Conservation (phyloP, 805 yeast genomes). For the Pichia gijzeniarum region DNA sequence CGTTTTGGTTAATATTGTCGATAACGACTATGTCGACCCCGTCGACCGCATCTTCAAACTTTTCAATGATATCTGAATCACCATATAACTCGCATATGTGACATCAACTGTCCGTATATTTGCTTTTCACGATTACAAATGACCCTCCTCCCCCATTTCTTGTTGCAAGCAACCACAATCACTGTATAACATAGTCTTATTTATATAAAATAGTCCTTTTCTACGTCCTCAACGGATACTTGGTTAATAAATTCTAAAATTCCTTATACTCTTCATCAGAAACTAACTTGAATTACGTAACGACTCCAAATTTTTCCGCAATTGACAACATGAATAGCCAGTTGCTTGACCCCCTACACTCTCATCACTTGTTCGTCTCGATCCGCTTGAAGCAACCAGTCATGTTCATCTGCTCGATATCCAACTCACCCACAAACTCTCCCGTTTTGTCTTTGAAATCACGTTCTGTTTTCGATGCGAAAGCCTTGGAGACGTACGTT, state of each 20-base stretch:
- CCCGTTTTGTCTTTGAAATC: slow-evolving; percentile 77
- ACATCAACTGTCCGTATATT: slow-evolving; percentile 17
- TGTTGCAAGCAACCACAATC: neutral
- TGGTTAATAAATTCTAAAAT: slow-evolving; percentile 6
- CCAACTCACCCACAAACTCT: slow-evolving; percentile 62
- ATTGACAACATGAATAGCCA: too few relatives aligned
- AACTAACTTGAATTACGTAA: neutral
- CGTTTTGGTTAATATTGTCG: slow-evolving; percentile 81
- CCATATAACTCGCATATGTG: neutral
- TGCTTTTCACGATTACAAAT: neutral
- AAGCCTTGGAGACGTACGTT: slow-evolving; percentile 55
- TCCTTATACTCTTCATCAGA: neutral
- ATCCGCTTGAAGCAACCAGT: too few relatives aligned
- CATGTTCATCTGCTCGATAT: slow-evolving; percentile 31
- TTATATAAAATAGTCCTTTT: slow-evolving; percentile 13
- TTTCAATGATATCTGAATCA: slow-evolving; percentile 24
- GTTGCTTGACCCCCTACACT: too few relatives aligned
- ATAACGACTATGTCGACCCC: slow-evolving; percentile 60
- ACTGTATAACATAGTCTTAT: slow-evolving; percentile 6
- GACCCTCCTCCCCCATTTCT: too few relatives aligned
- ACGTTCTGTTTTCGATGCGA: slow-evolving; percentile 62
- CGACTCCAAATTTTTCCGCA: too few relatives aligned
- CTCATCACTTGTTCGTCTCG: too few relatives aligned
- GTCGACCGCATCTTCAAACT: slow-evolving; percentile 53
- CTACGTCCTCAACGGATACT: slow-evolving; percentile 19